These are phyloP conservation scores for Ustilago xerochloae DNA, from an alignment of 1,284 basidiomycete genomes.

Conservation along the genomic window DNA sequence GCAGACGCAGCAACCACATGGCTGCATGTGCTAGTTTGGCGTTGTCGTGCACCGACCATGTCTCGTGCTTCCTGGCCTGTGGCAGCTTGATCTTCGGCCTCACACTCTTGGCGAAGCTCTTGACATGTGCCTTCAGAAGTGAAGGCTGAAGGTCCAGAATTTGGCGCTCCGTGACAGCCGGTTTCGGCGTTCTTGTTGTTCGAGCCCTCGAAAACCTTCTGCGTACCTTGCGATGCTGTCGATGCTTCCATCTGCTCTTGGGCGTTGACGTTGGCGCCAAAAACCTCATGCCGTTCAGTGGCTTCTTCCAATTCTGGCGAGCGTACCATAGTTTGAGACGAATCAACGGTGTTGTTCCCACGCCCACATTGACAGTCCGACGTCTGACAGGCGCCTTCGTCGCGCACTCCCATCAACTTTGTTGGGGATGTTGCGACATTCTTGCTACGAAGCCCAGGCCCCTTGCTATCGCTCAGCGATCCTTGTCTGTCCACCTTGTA, in stretches of 20 bases:
- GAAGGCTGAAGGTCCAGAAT: too few relatives aligned
- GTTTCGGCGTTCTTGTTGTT: constrained; percentile 1
- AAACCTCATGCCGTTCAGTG: too few relatives aligned
- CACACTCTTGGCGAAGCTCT: constrained; percentile 5
- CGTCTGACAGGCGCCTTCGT: too few relatives aligned
- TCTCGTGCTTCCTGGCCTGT: constrained; percentile 20
- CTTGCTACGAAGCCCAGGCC: neutral
- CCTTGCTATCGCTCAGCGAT: constrained; percentile 3
- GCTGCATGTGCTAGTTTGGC: neutral
- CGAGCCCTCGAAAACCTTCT: too few relatives aligned
- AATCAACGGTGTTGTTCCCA: too few relatives aligned
- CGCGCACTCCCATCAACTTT: neutral
- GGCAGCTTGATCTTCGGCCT: constrained; percentile 2
- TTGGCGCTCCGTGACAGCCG: too few relatives aligned
- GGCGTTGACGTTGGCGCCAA: constrained; percentile 15
- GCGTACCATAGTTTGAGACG: too few relatives aligned
- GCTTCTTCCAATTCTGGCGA: too few relatives aligned
- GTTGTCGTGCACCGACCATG: constrained; percentile 10
- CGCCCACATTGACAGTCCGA: too few relatives aligned
- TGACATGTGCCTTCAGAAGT: too few relatives aligned
- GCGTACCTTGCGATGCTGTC: too few relatives aligned
- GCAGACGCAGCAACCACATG: too few relatives aligned
- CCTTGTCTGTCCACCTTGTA: constrained; percentile 20
- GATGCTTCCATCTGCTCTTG: neutral
- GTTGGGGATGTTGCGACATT: neutral